A percentile compares a stretch with the other conserved stretches of the same genome.
Evolutionary conservation across 352 stramenopile genomes (phyloP).

Genomic region (Plasmopara halstedii): DNA sequence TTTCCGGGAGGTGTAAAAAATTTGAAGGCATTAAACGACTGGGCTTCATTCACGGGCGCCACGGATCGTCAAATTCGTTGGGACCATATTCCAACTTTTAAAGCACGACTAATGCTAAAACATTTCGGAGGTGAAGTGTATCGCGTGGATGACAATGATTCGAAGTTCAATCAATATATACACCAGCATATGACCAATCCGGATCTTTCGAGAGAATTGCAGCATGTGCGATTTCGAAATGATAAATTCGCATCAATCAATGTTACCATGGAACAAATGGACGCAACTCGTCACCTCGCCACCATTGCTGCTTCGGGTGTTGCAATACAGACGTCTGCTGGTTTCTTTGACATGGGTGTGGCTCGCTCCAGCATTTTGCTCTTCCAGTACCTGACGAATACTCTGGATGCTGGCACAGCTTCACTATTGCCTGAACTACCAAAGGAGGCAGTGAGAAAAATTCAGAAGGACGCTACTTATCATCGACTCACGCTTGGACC

Average conservation of each 20-base stretch:
- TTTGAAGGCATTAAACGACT: constrained; percentile 55
- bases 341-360: constrained; percentile 77
- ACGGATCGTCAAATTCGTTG: constrained; percentile 74
- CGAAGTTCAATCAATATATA: constrained; percentile 58
- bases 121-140: constrained; percentile 81
- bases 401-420: constrained; percentile 50
- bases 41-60: constrained; percentile 59
- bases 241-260: constrained; percentile 41
- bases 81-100: constrained; percentile 63
- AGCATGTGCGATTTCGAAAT: constrained; percentile 55
- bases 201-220: constrained; percentile 40
- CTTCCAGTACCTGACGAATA: constrained; percentile 74
- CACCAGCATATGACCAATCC: constrained; percentile 56
- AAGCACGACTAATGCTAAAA: constrained; percentile 77
- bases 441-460: constrained; percentile 19
- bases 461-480: constrained; percentile 32
- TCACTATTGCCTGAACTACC: constrained; percentile 45
- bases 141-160: constrained; percentile 59
- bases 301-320: constrained; percentile 62
- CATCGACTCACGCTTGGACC: constrained; percentile 71
- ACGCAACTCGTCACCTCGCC: constrained; percentile 45
- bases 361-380: constrained; percentile 67
- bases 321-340: constrained; percentile 56
- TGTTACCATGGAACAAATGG: constrained; percentile 37
- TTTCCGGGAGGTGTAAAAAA: constrained; percentile 75